Evolutionary conservation across 2,329 filamentous ascomycete species (phyloP), one percentile per base, ranked within the genome.

Genomic region (Hypomyces rosellus): DNA sequence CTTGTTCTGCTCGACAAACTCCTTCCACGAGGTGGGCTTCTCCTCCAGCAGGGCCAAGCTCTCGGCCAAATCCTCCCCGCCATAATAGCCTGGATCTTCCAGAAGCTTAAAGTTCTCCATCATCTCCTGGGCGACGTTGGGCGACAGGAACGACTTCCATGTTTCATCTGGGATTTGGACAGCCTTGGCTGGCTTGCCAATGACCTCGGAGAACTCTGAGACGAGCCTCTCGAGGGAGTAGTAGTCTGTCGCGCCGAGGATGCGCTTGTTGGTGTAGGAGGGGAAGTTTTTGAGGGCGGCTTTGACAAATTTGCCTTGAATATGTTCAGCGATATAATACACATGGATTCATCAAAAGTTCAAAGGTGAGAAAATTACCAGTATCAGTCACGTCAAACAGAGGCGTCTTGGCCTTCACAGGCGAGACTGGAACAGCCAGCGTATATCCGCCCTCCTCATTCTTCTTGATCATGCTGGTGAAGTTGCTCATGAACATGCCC

Each of bases 401-500:
- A 4, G 73, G 72, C 4, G 71, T 49, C 41, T 62, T 57, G 1
- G 65, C 61, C 34, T 62, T 65, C 7, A 67, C 54, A 2, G 62
- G 54, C 3, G 65, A 45, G 18, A 62, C 56, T 5, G 67, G 67
- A 11, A 66, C 54, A 2, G 56, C 41, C 18, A 66, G 52, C 1
- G 53, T 52, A 46, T 61, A 68, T 52, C 62, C 50, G n/a, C 61
- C 61, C 40, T 66, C 63, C 0, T 61, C 61, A 2, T 57, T 54
- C 54, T 65, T 65, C 2, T 15, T 14, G 7, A 68, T 61, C 33
- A 61, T 58, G 2, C 47, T 49, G 1, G 62, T 53, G 13, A 69
- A 49, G 53, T 81, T 81, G 52, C 75, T 71, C 74, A 82, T 81
- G 58, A 80, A 84, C 33, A 67, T 68, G 0, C 71, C 80, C 0